phyloP scores from a whole-genome alignment of 163 green algal genomes.

The Chloroidium sp. region DNA sequence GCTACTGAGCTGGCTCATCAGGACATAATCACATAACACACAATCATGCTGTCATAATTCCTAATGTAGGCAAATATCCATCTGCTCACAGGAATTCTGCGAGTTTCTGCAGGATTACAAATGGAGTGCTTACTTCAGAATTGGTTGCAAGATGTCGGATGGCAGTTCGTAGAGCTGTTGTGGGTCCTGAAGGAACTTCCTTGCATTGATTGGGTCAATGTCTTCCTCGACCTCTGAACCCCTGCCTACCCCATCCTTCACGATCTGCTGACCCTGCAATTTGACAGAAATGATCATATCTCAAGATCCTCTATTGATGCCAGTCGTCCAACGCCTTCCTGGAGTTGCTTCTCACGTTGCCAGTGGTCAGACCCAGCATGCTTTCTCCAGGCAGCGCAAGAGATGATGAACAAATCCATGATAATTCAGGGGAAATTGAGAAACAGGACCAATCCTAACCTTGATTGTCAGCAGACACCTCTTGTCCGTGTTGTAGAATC shows the following conservation, averaged over 20 bases:
- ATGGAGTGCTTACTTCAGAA: too few species aligned
- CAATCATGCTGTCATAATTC: not conserved
- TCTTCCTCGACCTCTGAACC: conserved; percentile 72
- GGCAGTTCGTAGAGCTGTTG: conserved; percentile 14
- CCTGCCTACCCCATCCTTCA: conserved; percentile 74
- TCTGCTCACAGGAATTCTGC: not conserved
- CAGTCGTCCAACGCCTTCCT: too few species aligned
- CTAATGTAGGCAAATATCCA: not conserved
- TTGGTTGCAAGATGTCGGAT: too few species aligned
- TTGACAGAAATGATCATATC: not conserved
- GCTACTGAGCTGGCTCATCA: not conserved
- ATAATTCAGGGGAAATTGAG: too few species aligned
- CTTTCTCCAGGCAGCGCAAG: too few species aligned
- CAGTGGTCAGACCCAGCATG: too few species aligned
- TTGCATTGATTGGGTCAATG: conserved; percentile 40
- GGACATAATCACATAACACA: not conserved
- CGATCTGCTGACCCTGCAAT: conserved; percentile 61
- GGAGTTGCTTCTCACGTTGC: too few species aligned
- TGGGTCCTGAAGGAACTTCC: conserved; percentile 46
- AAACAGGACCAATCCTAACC: conserved; percentile 18
- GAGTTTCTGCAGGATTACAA: too few species aligned
- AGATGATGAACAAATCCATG: too few species aligned
- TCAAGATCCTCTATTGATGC: too few species aligned
- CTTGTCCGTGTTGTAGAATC: conserved; percentile 74
- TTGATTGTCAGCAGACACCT: conserved; percentile 84